Base-by-base conservation (phyloP, 2,329 filamentous ascomycete genomes). In the Sclerotinia subarctica region DNA sequence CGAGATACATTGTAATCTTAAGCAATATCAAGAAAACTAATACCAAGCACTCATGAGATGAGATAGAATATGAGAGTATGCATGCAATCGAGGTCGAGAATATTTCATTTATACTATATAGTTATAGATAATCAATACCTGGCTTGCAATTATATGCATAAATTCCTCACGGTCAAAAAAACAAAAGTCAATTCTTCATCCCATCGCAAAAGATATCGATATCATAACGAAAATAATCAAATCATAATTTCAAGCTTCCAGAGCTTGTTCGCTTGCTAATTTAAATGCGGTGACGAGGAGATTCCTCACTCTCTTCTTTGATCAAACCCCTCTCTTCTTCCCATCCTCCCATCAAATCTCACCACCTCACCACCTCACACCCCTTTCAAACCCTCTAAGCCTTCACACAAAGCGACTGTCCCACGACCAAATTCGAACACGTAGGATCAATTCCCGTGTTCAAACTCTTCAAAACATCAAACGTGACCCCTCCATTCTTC, bases 361-460 rank as follows among this genome's bases (percentile, higher is more conserved):
- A 15, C 15, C 15, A 29, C 13, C 24, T n/a, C 13, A 0, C 6
- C 1, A 2, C 3, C 11, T 5, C 32, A 35, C 8, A 1, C 38
- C 35, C 21, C 46, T 7, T 13, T 29, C 29, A 32, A 32, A 32
- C 4, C 4, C 5, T 6, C n/a, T 57, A 49, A 35, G 13, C 2
- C 58, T 62, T 62, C 3, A 49, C 46, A 62, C 58, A 62, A 51
- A 62, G 29, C 15, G 46, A 21, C 15, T 62, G 58, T 19, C 58
- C 44, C 13, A 49, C 46, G 11, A 21, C 35, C 58, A 62, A 38
- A 51, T 62, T 62, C 21, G 46, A 17, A 21, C 59, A 63, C n/a
- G 7, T 15, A 13, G 46, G 13, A 51, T 63, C n/a, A 51, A 63
- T 51, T 13, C 19, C 46, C 5, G 32, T 63, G 15, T 51, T 63